Conservation (phyloP, 2,329 filamentous ascomycete species). For the Domatiomyces catenatus region DNA sequence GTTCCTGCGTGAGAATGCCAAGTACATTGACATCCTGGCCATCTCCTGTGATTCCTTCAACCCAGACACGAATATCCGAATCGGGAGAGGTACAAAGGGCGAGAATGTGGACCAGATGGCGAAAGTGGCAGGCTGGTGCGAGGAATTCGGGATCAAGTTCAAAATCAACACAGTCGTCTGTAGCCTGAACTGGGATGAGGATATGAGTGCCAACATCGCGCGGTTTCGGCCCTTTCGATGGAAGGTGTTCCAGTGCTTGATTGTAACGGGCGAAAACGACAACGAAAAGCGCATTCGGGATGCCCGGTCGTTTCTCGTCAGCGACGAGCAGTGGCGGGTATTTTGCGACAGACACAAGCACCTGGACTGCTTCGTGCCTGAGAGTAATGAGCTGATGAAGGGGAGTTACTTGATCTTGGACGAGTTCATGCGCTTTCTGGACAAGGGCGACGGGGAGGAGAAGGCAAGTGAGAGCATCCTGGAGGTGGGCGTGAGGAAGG, state of each 20-base stretch:
- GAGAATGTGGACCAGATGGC: conserved; percentile 33
- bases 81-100: conserved; percentile 34
- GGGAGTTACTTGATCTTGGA: conserved; percentile 38
- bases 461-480: conserved; percentile 26
- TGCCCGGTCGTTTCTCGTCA: conserved; percentile 28
- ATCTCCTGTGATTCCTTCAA: conserved; percentile 42
- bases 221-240: conserved; percentile 36
- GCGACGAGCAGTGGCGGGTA: conserved; percentile 30
- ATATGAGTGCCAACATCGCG: conserved; percentile 30
- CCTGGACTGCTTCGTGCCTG: conserved; percentile 31
- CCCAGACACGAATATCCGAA: conserved; percentile 34
- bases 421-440: conserved; percentile 37
- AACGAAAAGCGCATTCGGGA: conserved; percentile 23
- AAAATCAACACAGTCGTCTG: conserved; percentile 44
- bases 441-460: conserved; percentile 19
- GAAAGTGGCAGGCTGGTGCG: conserved; percentile 32
- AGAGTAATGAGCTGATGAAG: conserved; percentile 37
- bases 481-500: conserved; percentile 33
- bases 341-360: conserved; percentile 34
- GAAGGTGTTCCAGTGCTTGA: conserved; percentile 42
- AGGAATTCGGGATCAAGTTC: conserved; percentile 35
- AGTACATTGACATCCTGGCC: conserved; percentile 39
- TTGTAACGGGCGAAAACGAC: conserved; percentile 40
- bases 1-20: conserved; percentile 30
- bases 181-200: conserved; percentile 34